These are phyloP conservation scores for Rhodotorula sp. DNA, from an alignment of 1,284 basidiomycete species.

Conservation along the genomic window DNA sequence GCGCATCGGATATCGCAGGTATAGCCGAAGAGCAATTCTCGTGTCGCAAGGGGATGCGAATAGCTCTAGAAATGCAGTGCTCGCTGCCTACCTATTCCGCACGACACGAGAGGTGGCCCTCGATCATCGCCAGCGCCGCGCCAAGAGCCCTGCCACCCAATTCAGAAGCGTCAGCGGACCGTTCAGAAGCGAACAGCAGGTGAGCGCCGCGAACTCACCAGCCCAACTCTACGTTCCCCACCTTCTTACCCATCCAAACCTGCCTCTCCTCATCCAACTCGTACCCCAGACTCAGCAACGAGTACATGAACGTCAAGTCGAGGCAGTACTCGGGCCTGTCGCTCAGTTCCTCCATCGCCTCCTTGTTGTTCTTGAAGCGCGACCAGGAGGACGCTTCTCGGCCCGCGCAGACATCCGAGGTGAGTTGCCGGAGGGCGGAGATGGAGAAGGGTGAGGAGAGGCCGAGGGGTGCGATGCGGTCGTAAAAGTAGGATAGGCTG, in stretches of 20 bases:
- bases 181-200: background rate
- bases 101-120: slow-evolving; percentile 31
- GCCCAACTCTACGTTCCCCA: slow-evolving; percentile 87
- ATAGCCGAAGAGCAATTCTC: background rate
- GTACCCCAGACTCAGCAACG: slow-evolving; percentile 75
- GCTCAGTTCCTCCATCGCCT: slow-evolving; percentile 70
- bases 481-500: slow-evolving; percentile 93
- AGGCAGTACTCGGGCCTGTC: slow-evolving; percentile 90
- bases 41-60: background rate
- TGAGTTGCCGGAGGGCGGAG: slow-evolving; percentile 64
- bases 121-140: slow-evolving; percentile 35
- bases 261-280: slow-evolving; percentile 69
- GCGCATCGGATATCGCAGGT: too few relatives aligned
- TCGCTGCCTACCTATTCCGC: slow-evolving; percentile 10
- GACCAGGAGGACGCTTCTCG: slow-evolving; percentile 46
- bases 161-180: background rate
- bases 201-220: slow-evolving; percentile 57
- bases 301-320: slow-evolving; percentile 93
- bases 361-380: slow-evolving; percentile 51
- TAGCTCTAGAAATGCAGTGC: background rate
- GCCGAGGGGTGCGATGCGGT: slow-evolving; percentile 81
- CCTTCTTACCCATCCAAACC: slow-evolving; percentile 80
- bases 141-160: slow-evolving; percentile 33
- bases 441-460: slow-evolving; percentile 58
- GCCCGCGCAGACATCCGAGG: slow-evolving; percentile 70